Evolutionary conservation across 345 rosid species (phyloP), one percentile per base, ranked within the genome.

Genomic region (Leavenworthia alabamica): DNA sequence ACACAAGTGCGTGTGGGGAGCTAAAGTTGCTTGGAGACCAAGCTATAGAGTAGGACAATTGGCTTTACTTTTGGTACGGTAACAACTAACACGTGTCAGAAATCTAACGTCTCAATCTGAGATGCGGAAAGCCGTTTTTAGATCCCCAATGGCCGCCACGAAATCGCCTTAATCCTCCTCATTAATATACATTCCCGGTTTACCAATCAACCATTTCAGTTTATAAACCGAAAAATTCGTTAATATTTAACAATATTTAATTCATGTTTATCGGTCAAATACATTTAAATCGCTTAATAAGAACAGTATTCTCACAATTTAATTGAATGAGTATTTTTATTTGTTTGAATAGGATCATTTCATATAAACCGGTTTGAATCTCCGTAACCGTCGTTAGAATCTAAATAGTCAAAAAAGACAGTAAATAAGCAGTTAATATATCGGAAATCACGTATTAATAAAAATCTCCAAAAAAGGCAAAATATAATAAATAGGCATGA

Each of bases 51-150:
- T 37, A 70, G 12, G 58, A 36, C 68, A 55, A 56, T 11, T 12
- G 31, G 33, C 68, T 45, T 44, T 11, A 0, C 45, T 46, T 55
- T 70, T 64, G 52, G 68, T 70, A 70, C 63, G 57, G 55, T 62
- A 54, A 62, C 22, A 54, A 62, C 22, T 20, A 11, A 35, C 68
- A 70, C 68, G 74, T 55, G 68, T 70, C 55, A 19, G 0, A 36
- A 10, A 70, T 70, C 68, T 37, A 70, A 60, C 67, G 74, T 61
- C 67, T 69, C 26, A 60, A 27, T 69, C 73, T 53, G 23, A 12
- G 48, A 62, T 45, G 68, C 57, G 68, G 68, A 62, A 46, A 54
- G 68, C 63, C 74, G 68, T 62, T 62, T 62, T 60, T 43, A 19
- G 40, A 15, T 40, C 66, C 64, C 49, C 26, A 48, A 3, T 39